Base-by-base conservation (phyloP, 768 basidiomycete genomes). In the Gelatoporia subvermispora region DNA sequence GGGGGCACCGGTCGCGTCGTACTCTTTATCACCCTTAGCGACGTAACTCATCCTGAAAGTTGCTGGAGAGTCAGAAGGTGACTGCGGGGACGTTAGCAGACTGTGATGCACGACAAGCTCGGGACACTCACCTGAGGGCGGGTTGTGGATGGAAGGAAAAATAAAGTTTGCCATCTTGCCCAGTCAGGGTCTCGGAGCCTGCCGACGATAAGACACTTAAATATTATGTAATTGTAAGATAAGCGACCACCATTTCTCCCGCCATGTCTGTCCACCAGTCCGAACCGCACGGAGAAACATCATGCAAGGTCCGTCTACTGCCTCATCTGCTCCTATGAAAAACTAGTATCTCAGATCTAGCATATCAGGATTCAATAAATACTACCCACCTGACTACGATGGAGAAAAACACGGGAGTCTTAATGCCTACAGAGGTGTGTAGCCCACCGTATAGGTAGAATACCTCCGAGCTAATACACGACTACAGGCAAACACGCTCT, bases 11-110 rank as follows among this genome's bases (percentile, higher is more conserved):
- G 88, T 85, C 52, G 91, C 93, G 60, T 97, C 96, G 78, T 93
- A 93, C 69, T 96, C 93, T 72, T 97, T 93, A 72, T 93, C 92
- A 70, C 86, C 88, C 83, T 93, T 93, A 78, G 91, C 89, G 90
- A 92, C 92, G 88, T 94, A 92, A 89, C 88, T 91, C 91, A 92
- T 92, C 73, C 67, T 86, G 57, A 50, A n/a, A 62, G 22, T 55
- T 49, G 48, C 48, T 47, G 53, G 62, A 73, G 82, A 85, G 84
- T 82, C 78, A 88, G 84, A 77, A 85, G 85, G 85, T 86, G 86
- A 85, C 84, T 85, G 17, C 4, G n/a, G 43, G 41, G 36, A 44
- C 37, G 13, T 38, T 20, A 23, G n/a, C 10, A 43, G 41, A 39
- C 40, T 9, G n/a, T 3, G 35, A 31, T 20, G 22, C 17, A 17